A percentile compares a stretch with the other conserved stretches of the same genome.
Evolutionary conservation across 306 rosid genomes (phyloP).

Genomic region (Castanospermum australe): DNA sequence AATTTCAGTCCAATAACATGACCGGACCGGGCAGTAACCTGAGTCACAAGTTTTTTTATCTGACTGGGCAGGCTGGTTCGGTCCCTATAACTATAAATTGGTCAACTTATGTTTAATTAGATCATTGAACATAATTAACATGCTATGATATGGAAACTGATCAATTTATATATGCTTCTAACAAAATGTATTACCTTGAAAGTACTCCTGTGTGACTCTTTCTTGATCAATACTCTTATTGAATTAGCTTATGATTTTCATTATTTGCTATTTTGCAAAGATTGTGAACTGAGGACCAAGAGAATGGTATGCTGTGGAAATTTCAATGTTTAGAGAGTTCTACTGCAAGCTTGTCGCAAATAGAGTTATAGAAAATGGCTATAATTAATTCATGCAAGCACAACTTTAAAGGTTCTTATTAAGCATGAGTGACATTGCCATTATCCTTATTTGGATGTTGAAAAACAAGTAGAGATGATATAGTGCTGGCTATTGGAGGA

Average conservation of each 20-base stretch:
- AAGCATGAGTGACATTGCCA: conserved; percentile 50
- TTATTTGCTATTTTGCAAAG: conserved; percentile 35
- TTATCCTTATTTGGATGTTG: conserved; percentile 55
- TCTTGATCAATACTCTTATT: neutral
- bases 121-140: conserved; percentile 11
- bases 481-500: conserved; percentile 56
- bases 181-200: neutral
- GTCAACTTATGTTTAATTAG: neutral
- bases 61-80: too few species aligned
- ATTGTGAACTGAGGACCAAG: conserved; percentile 55
- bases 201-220: neutral
- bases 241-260: neutral
- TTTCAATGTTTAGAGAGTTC: conserved; percentile 54
- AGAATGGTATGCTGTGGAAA: conserved; percentile 49
- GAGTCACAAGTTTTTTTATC: too few species aligned
- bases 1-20: too few species aligned
- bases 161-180: neutral
- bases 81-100: too few species aligned
- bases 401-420: conserved; percentile 54
- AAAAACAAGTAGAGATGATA: conserved; percentile 59
- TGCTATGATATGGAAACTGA: conserved; percentile 14
- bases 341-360: conserved; percentile 47
- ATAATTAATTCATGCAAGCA: conserved; percentile 53
- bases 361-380: conserved; percentile 44
- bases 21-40: too few species aligned